Conservation (phyloP, 2,329 filamentous ascomycete genomes). For the Ophiocordyceps camponoti-saundersi region DNA sequence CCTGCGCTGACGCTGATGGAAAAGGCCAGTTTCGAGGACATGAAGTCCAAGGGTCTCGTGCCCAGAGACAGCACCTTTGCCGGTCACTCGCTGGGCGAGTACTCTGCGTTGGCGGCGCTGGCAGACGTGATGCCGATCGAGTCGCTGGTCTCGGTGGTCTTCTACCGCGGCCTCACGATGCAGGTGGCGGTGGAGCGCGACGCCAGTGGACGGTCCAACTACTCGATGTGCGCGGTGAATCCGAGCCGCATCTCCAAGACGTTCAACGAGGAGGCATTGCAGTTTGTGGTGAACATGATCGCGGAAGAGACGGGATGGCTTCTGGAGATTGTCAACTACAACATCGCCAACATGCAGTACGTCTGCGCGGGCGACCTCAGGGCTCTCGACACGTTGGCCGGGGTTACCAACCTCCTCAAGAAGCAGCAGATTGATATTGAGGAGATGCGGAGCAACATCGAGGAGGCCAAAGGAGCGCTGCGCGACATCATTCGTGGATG, state of each 20-base stretch:
- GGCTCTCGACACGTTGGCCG: conserved; percentile 54
- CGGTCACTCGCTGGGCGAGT: conserved; percentile 94
- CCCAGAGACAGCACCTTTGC: conserved; percentile 94
- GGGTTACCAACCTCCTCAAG: conserved; percentile 90
- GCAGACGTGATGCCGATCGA: conserved; percentile 99
- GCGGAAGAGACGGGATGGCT: conserved; percentile 89
- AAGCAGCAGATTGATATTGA: conserved; percentile 95
- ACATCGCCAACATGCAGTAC: conserved; percentile 62
- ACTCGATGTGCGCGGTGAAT: conserved; percentile 98
- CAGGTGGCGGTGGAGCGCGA: conserved; percentile 97
- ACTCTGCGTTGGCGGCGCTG: conserved; percentile 87
- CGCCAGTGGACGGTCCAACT: conserved; percentile 82
- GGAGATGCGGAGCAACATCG: conserved; percentile 72
- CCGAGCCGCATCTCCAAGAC: conserved; percentile 96
- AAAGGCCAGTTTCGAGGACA: conserved; percentile 98
- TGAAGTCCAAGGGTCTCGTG: conserved; percentile 92
- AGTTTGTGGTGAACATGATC: conserved; percentile 94
- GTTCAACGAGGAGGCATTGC: conserved; percentile 93
- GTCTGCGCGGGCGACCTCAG: conserved; percentile 55
- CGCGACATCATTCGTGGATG: conserved; percentile 82
- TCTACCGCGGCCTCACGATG: conserved; percentile 98
- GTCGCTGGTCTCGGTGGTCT: conserved; percentile 92
- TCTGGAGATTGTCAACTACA: conserved; percentile 97
- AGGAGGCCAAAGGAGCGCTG: conserved; percentile 80
- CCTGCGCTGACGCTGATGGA: conserved; percentile 97